Percentiles rank a stretch among this genome's conserved stretches.
These are phyloP conservation scores for Claviceps monticola DNA, from an alignment of 2,329 filamentous ascomycete species.

Conservation along the genomic window DNA sequence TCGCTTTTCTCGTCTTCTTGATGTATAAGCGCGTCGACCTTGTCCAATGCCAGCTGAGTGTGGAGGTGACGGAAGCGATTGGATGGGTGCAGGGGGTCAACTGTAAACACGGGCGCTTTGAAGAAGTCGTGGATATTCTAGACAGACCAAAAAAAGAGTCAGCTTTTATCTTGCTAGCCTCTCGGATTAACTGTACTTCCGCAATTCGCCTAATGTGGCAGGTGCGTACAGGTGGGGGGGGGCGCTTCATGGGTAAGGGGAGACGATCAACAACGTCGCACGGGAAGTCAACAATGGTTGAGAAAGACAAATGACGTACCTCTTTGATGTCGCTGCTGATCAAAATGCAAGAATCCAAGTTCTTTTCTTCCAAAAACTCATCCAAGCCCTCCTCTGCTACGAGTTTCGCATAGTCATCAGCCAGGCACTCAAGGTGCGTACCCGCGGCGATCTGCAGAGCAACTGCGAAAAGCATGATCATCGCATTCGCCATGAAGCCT, in stretches of 20 bases:
- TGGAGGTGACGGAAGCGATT: constrained; percentile 4
- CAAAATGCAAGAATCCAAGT: constrained; percentile 5
- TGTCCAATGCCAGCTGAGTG: constrained; percentile 2
- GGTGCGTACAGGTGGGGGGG: neutral
- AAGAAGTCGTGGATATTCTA: constrained; percentile 12
- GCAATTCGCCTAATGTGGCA: neutral
- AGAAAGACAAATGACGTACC: constrained; percentile 4
- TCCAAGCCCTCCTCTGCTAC: neutral
- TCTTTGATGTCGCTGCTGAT: constrained; percentile 4
- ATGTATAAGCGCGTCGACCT: neutral
- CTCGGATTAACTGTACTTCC: constrained; percentile 11
- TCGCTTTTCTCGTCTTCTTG: no score
- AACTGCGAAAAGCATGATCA: neutral
- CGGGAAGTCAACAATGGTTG: no score
- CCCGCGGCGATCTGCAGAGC: constrained; percentile 3
- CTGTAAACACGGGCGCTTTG: constrained; percentile 2
- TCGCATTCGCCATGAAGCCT: neutral
- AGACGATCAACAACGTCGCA: neutral
- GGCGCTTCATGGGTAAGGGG: neutral
- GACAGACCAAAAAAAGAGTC: constrained; percentile 6
- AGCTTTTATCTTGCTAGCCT: constrained; percentile 4
- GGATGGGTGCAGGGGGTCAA: constrained; percentile 7
- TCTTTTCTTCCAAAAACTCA: constrained; percentile 4
- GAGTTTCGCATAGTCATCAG: neutral
- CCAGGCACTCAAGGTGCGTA: neutral